Evolutionary conservation across 345 rosid species (phyloP), one percentile per base, ranked within the genome.

Genomic region (Salix koriyanagi): DNA sequence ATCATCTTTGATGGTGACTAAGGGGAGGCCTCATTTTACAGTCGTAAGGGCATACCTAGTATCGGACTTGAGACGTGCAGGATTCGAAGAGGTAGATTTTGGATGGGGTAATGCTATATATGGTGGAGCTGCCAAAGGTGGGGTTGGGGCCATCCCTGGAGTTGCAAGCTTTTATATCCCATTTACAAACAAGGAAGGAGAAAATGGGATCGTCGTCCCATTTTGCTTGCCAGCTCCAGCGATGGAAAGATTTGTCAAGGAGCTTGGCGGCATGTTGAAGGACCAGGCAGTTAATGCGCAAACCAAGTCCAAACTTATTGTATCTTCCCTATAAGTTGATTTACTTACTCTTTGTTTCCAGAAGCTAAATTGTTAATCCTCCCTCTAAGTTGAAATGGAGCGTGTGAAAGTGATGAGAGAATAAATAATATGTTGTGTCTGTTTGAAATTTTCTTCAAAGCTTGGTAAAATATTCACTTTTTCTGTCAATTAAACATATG

Each of bases 41-140:
- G 61, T 18, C 4, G 26, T 23, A 4, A 65, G 75, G 21, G 32
- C 28, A 5, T 71, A 70, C 26, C 0, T 74, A 0, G 71, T 83
- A 3, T 74, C 83, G 21, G 64, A 77, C 44, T 3, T 41, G 37
- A 25, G n/a, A 11, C 4, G 28, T 30, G 28, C 50, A 5, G 77
- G 72, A 1, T 69, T 61, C 10, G 79, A 19, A 34, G 79, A 42
- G 30, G 39, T 78, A 25, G 82, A 84, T 56, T 75, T 84, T 1
- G 84, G 84, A 1, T 84, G 84, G 84, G 86, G 84, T 4, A 78
- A 69, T 26, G 78, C 78, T 2, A 28, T 52, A 2, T 78, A 67
- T 12, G 82, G 67, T 8, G 84, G 86, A 44, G 37, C 54, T 21
- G 76, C 74, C 2, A 77, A 50, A 26, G 65, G 74, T 52, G 74